A percentile compares a stretch with the other conserved stretches of the same genome.
Conservation (phyloP, 1,139 yeast species). For the Hyphopichia fennica region DNA sequence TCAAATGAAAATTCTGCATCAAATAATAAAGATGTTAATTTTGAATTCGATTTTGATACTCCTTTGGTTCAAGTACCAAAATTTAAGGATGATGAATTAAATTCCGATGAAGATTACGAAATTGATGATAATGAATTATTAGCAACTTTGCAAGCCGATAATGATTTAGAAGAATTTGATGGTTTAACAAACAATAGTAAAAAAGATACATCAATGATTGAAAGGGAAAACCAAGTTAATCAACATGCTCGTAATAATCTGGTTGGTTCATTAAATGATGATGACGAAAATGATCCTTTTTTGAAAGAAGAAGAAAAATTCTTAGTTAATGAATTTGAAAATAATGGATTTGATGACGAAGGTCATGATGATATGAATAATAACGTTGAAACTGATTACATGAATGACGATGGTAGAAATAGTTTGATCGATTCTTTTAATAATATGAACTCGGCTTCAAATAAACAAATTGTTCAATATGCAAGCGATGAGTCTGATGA, state of each 20-base stretch:
- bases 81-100: slow-evolving; percentile 51
- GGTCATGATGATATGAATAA: slow-evolving; percentile 9
- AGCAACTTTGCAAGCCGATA: slow-evolving; percentile 67
- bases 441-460: slow-evolving; percentile 18
- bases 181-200: slow-evolving; percentile 12
- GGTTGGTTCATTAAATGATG: slow-evolving; percentile 57
- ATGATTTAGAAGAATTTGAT: slow-evolving; percentile 51
- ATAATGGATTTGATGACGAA: slow-evolving; percentile 48
- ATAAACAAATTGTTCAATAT: slow-evolving; percentile 28
- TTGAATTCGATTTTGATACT: slow-evolving; percentile 39
- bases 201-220: background rate
- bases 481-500: slow-evolving; percentile 25
- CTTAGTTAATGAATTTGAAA: slow-evolving; percentile 49
- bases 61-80: slow-evolving; percentile 49
- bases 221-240: background rate
- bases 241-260: slow-evolving; percentile 34
- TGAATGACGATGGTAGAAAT: slow-evolving; percentile 15
- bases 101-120: slow-evolving; percentile 69
- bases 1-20: slow-evolving; percentile 3
- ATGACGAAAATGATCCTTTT: slow-evolving; percentile 52
- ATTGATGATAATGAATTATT: slow-evolving; percentile 71
- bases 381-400: slow-evolving; percentile 13
- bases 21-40: slow-evolving; percentile 14
- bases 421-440: slow-evolving; percentile 26
- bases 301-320: slow-evolving; percentile 48